These are phyloP conservation scores for Emergomyces africanus DNA, from an alignment of 2,329 filamentous ascomycete genomes.

Conservation along the genomic window DNA sequence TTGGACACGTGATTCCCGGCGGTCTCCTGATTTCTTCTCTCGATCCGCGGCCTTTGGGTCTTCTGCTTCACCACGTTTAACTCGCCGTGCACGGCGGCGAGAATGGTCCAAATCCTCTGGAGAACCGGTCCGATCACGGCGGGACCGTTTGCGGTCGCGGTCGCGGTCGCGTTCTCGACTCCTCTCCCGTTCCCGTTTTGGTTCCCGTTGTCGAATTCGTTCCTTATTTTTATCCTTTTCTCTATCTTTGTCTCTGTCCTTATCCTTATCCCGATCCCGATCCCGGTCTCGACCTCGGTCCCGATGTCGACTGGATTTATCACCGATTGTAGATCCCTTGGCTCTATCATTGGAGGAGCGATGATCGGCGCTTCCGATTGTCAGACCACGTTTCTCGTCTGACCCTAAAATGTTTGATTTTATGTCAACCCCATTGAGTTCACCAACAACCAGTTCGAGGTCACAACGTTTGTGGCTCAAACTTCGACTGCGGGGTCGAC, in stretches of 20 bases:
- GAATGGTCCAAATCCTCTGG: constrained; percentile 19
- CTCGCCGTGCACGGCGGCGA: constrained; percentile 22
- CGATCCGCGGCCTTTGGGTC: background rate
- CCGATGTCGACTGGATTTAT: constrained; percentile 17
- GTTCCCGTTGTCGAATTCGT: constrained; percentile 38
- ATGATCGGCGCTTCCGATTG: constrained; percentile 15
- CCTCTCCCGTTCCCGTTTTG: constrained; percentile 23
- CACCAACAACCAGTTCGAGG: background rate
- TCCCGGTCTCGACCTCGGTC: constrained; percentile 21
- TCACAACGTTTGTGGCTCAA: constrained; percentile 20
- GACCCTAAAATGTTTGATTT: constrained; percentile 14
- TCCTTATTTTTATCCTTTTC: constrained; percentile 31
- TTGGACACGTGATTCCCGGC: constrained; percentile 12
- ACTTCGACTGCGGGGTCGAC: constrained; percentile 36
- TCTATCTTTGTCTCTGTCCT: constrained; percentile 15
- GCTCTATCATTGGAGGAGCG: constrained; percentile 19
- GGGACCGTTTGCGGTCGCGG: constrained; percentile 24
- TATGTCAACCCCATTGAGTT: constrained; percentile 5
- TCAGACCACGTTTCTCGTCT: constrained; percentile 13
- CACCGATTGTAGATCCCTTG: constrained; percentile 18
- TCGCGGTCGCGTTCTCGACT: constrained; percentile 30
- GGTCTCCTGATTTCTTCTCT: constrained; percentile 2
- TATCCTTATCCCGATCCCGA: too few species aligned
- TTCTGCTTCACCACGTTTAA: constrained; percentile 23
- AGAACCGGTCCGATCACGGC: constrained; percentile 28